phyloP scores from a whole-genome alignment of 1,139 yeast species.

The Blastobotrys apis region DNA sequence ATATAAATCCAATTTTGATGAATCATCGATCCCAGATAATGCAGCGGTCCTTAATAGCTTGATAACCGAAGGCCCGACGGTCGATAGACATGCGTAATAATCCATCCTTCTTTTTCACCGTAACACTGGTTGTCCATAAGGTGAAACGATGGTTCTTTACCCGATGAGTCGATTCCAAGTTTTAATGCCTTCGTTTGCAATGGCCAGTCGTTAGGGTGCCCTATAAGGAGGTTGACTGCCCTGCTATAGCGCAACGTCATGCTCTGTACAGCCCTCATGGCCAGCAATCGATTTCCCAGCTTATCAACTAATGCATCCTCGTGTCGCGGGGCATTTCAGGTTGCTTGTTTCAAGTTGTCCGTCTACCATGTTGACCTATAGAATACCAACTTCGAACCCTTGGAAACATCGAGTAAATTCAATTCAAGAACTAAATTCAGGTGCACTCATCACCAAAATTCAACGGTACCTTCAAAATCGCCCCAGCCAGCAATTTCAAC shows the following conservation, averaged over 20 bases:
- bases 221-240: not conserved
- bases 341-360: too few species aligned
- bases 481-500: too few species aligned
- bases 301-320: too few species aligned
- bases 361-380: too few species aligned
- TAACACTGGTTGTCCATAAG: not conserved
- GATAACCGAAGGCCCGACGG: not conserved
- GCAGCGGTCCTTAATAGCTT: not conserved
- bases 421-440: too few species aligned
- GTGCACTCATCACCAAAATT: too few species aligned
- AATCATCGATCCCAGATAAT: not conserved
- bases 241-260: not conserved
- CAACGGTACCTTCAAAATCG: too few species aligned
- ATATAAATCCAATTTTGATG: not conserved
- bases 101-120: not conserved
- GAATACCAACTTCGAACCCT: too few species aligned
- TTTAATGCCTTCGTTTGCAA: too few species aligned
- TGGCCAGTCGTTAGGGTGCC: too few species aligned
- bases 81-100: not conserved
- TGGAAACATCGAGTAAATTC: too few species aligned
- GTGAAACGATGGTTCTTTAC: not conserved
- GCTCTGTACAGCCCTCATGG: not conserved
- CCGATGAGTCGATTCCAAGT: not conserved
- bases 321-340: too few species aligned
- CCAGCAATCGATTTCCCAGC: not conserved